A percentile compares a stretch with the other conserved stretches of the same genome.
Conservation (phyloP, 192 early-diverging fungal genomes). For the Chytriomyces hyalinus region DNA sequence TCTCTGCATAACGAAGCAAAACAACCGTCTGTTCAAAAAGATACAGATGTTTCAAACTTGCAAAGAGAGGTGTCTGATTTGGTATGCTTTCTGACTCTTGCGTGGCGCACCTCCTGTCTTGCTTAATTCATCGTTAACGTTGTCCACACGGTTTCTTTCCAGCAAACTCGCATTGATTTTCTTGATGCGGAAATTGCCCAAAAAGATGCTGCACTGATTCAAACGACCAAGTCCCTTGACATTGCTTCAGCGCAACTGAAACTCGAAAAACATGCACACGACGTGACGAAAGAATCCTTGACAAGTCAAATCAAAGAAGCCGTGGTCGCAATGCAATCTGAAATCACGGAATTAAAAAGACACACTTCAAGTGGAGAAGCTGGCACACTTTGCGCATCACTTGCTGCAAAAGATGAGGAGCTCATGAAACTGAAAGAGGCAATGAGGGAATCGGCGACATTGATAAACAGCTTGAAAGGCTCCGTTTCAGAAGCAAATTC, state of each 20-base stretch:
- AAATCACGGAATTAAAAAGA: neutral
- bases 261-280: neutral
- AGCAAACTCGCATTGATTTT: neutral
- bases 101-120: neutral
- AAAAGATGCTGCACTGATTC: neutral
- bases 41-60: neutral
- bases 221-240: neutral
- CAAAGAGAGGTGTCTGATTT: neutral
- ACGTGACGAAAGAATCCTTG: neutral
- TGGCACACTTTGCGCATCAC: neutral
- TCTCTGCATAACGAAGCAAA: neutral
- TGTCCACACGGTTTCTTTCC: neutral
- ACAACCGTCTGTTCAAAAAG: neutral
- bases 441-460: neutral
- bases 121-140: neutral
- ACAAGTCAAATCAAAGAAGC: neutral
- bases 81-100: neutral
- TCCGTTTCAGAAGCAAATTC: neutral
- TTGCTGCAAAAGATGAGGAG: neutral
- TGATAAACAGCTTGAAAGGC: neutral
- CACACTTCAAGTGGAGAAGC: neutral
- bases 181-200: neutral
- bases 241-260: neutral
- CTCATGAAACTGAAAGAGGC: neutral
- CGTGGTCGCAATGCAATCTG: neutral